Conservation (phyloP, 495 filamentous ascomycete species). For the Staphylotrichum longicolle region DNA sequence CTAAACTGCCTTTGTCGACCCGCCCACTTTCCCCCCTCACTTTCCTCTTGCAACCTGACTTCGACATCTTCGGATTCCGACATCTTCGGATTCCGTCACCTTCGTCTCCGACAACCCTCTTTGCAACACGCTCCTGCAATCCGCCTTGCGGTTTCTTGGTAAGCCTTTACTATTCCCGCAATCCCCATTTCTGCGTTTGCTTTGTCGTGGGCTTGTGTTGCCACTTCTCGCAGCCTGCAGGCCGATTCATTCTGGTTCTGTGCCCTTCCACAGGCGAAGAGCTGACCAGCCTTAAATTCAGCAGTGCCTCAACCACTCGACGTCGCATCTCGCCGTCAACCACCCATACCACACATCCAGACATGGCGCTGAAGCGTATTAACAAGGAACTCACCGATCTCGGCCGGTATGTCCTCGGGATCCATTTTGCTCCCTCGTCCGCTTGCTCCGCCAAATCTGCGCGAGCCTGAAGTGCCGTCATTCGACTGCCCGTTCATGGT, state of each 20-base stretch:
- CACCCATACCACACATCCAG: constrained; percentile 38
- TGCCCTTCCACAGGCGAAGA: constrained; percentile 28
- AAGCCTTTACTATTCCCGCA: constrained; percentile 18
- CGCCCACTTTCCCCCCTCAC: constrained; percentile 25
- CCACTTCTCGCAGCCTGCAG: constrained; percentile 2
- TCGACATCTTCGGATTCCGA: constrained; percentile 22
- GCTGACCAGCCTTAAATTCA: constrained; percentile 34
- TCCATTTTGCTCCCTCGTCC: constrained; percentile 15
- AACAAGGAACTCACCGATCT: constrained; percentile 99
- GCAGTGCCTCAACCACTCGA: constrained; percentile 22
- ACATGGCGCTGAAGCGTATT: constrained; percentile 99
- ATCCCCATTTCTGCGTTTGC: background rate
- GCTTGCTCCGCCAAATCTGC: constrained; percentile 6
- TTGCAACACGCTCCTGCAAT: background rate
- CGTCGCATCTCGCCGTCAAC: constrained; percentile 20
- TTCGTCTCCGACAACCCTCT: constrained; percentile 15
- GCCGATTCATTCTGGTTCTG: constrained; percentile 31
- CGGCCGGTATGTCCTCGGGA: constrained; percentile 72
- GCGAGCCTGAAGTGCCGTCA: constrained; percentile 23
- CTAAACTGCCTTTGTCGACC: constrained; percentile 31
- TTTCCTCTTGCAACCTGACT: constrained; percentile 32
- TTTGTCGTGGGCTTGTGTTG: background rate
- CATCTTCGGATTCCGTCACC: constrained; percentile 22
- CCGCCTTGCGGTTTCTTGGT: constrained; percentile 11
- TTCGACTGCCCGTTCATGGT: constrained; percentile 25